A percentile compares a stretch with the other conserved stretches of the same genome.
Conservation (phyloP, 768 basidiomycete genomes). For the Jaapia argillacea region DNA sequence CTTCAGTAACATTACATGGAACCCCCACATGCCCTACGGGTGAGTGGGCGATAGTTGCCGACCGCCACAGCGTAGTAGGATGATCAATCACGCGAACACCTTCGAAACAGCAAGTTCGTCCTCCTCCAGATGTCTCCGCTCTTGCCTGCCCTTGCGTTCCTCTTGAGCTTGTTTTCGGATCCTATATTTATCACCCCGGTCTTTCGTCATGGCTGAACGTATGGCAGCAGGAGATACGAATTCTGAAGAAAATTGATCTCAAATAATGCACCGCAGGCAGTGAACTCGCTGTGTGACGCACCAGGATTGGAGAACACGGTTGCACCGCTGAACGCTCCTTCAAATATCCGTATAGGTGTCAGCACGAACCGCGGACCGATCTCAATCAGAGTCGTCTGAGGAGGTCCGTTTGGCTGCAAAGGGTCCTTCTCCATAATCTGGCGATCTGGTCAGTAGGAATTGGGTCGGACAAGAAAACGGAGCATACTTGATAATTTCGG, state of each 20-base stretch:
- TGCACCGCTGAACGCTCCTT: conserved; percentile 92
- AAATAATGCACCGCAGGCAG: neutral
- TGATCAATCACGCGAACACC: conserved; percentile 90
- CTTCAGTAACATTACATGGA: too few species aligned
- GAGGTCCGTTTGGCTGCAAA: conserved; percentile 73
- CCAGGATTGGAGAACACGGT: conserved; percentile 95
- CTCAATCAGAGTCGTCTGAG: conserved; percentile 84
- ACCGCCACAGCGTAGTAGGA: too few species aligned
- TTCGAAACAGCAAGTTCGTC: conserved; percentile 77
- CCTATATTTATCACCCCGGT: conserved; percentile 75
- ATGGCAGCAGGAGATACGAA: conserved; percentile 84
- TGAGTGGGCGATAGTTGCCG: too few species aligned
- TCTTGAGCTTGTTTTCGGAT: conserved; percentile 70
- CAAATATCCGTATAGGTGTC: conserved; percentile 96
- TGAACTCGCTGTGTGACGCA: conserved; percentile 26
- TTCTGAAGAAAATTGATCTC: conserved; percentile 37
- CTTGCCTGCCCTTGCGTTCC: conserved; percentile 55
- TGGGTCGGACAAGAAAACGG: neutral
- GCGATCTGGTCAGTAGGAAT: neutral
- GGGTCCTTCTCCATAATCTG: conserved; percentile 95
- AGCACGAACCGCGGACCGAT: conserved; percentile 97
- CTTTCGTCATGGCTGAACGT: conserved; percentile 57
- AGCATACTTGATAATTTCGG: conserved; percentile 88
- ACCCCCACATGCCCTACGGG: too few species aligned
- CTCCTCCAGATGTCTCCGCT: conserved; percentile 53